A percentile compares a stretch with the other conserved stretches of the same genome.
Evolutionary conservation across 2,329 filamentous ascomycete species (phyloP).

Genomic region (Leptographium radiaticola): DNA sequence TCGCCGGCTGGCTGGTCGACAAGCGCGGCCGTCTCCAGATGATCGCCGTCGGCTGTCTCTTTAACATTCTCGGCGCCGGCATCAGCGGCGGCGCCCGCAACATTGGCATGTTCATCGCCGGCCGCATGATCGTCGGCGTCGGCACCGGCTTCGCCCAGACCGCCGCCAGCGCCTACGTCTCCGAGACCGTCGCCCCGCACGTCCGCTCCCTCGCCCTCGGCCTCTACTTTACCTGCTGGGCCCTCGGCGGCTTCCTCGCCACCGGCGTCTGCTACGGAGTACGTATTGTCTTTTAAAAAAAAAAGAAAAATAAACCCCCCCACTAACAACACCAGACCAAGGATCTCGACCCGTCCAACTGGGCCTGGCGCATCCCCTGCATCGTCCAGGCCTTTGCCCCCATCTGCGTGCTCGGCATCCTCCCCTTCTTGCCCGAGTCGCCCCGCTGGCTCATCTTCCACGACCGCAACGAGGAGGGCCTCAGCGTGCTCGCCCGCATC

Average conservation of each 20-base stretch:
- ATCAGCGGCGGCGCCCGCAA: constrained; percentile 14
- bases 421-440: constrained; percentile 16
- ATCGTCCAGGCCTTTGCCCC: constrained; percentile 12
- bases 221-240: constrained; percentile 10
- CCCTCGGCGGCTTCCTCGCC: constrained; percentile 11
- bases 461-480: constrained; percentile 16
- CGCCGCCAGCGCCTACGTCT: constrained; percentile 8
- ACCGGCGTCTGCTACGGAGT: constrained; percentile 14
- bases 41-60: constrained; percentile 10
- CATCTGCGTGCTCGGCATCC: constrained; percentile 9
- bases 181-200: constrained; percentile 9
- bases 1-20: constrained; percentile 14
- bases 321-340: constrained; percentile 2
- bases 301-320: too few species aligned
- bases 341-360: constrained; percentile 7
- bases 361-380: constrained; percentile 13
- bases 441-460: constrained; percentile 23
- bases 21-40: constrained; percentile 14
- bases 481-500: constrained; percentile 24
- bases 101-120: constrained; percentile 16
- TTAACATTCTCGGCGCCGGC: constrained; percentile 13
- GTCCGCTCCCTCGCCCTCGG: constrained; percentile 10
- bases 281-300: constrained; percentile 2
- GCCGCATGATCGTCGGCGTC: constrained; percentile 15
- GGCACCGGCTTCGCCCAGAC: constrained; percentile 12